These are phyloP conservation scores for Talaromyces pinophilus DNA, from an alignment of 2,329 filamentous ascomycete species.

Conservation along the genomic window DNA sequence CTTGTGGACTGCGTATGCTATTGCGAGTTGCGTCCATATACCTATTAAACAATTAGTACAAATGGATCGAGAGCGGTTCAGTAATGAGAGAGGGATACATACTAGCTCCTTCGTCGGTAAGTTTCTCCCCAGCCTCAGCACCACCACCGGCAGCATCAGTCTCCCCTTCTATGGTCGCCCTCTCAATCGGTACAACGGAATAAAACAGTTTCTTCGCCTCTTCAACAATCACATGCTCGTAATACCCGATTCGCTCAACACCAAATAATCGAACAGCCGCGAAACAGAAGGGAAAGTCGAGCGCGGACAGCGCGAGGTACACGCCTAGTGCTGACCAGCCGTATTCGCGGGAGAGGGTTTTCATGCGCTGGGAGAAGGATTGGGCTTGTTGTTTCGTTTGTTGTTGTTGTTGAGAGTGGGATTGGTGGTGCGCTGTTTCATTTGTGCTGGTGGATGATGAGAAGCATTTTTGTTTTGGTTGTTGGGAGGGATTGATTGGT, in stretches of 20 bases:
- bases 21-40: conserved; percentile 80
- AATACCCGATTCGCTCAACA: conserved; percentile 75
- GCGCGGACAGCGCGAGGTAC: conserved; percentile 75
- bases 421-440: not conserved
- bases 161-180: conserved; percentile 22
- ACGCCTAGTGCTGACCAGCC: conserved; percentile 93
- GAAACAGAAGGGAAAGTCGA: conserved; percentile 97
- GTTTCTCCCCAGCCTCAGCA: conserved; percentile 62
- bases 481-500: conserved; percentile 3
- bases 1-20: conserved; percentile 97
- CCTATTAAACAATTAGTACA: conserved; percentile 44
- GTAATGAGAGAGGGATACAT: conserved; percentile 46
- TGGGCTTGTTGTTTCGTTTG: conserved; percentile 34
- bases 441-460: conserved; percentile 11
- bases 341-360: conserved; percentile 85
- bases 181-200: conserved; percentile 25
- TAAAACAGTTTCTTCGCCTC: conserved; percentile 33
- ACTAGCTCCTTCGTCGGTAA: conserved; percentile 70
- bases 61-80: conserved; percentile 4
- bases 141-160: conserved; percentile 50
- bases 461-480: conserved; percentile 16
- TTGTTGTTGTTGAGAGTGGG: not conserved
- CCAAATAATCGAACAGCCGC: conserved; percentile 79
- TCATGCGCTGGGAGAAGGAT: conserved; percentile 70
- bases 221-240: conserved; percentile 48